Evolutionary conservation across 2,329 filamentous ascomycete species (phyloP).

Genomic region (Colletotrichum sansevieriae): DNA sequence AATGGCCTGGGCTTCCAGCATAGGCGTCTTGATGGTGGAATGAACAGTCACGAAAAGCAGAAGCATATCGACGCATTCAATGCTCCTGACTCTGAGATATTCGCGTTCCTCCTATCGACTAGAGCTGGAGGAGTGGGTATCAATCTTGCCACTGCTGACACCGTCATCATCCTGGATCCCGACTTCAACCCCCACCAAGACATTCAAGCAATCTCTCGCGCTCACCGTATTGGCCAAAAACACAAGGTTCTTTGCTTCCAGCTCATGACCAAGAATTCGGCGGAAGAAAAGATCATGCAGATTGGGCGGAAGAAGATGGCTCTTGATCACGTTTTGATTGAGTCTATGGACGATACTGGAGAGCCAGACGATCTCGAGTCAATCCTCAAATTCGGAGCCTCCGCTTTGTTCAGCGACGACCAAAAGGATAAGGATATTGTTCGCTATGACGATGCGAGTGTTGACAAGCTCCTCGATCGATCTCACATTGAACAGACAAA

Average conservation of each 20-base stretch:
- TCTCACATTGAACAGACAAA: conserved; percentile 82
- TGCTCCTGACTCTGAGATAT: conserved; percentile 82
- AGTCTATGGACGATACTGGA: conserved; percentile 90
- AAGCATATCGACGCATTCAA: conserved; percentile 96
- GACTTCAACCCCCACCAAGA: conserved; percentile 99
- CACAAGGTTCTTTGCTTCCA: conserved; percentile 97
- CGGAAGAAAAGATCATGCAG: conserved; percentile 96
- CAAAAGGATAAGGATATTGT: conserved; percentile 76
- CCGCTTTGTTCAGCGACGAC: conserved; percentile 85
- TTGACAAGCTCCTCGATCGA: conserved; percentile 93
- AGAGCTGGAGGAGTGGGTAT: conserved; percentile 97
- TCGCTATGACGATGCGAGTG: conserved; percentile 81
- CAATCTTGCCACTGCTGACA: conserved; percentile 96
- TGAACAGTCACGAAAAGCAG: conserved; percentile 88
- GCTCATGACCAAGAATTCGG: conserved; percentile 87
- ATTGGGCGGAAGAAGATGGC: conserved; percentile 97
- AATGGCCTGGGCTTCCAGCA: conserved; percentile 79
- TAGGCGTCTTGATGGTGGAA: conserved; percentile 86
- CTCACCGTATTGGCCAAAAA: conserved; percentile 95
- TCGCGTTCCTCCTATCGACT: conserved; percentile 93
- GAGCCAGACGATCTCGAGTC: conserved; percentile 85
- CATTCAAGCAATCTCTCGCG: conserved; percentile 92
- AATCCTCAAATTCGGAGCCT: conserved; percentile 88
- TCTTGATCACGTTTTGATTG: conserved; percentile 93
- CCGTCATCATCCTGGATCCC: conserved; percentile 95